Conservation (phyloP, 768 basidiomycete genomes). For the Rhizopogon sp. region DNA sequence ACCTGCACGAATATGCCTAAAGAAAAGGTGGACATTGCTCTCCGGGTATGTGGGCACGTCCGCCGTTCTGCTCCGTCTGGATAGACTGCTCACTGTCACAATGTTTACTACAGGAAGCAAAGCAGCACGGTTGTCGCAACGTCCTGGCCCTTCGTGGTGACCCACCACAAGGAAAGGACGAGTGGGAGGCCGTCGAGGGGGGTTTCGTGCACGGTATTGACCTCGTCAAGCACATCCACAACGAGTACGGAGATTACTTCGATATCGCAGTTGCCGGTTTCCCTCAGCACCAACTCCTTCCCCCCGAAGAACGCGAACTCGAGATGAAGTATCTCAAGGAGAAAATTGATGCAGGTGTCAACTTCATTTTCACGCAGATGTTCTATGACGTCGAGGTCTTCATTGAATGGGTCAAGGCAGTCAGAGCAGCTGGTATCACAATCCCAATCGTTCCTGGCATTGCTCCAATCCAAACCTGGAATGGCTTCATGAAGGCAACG, state of each 20-base stretch:
- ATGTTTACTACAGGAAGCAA: conserved; percentile 66
- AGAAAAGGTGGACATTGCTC: conserved; percentile 89
- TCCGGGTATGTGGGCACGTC: conserved; percentile 53
- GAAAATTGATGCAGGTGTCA: conserved; percentile 85
- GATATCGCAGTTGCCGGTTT: conserved; percentile 94
- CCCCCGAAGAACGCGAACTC: conserved; percentile 64
- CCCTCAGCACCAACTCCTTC: conserved; percentile 74
- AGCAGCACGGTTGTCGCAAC: conserved; percentile 84
- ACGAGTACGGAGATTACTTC: conserved; percentile 85
- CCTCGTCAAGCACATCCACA: conserved; percentile 84
- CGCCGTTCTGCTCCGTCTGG: conserved; percentile 1
- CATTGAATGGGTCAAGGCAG: conserved; percentile 82
- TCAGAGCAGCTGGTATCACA: conserved; percentile 81
- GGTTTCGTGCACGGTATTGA: conserved; percentile 91
- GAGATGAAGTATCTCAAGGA: conserved; percentile 87
- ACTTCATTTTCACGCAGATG: conserved; percentile 98
- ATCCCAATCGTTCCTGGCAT: conserved; percentile 92
- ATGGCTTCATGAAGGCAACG: conserved; percentile 85
- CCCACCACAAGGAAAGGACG: conserved; percentile 81
- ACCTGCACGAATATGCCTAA: conserved; percentile 99
- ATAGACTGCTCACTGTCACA: conserved; percentile 2
- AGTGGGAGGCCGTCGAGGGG: conserved; percentile 89
- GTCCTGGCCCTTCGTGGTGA: conserved; percentile 92
- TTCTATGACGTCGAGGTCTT: conserved; percentile 94
- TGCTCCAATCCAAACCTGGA: conserved; percentile 95